These are phyloP conservation scores for Candida ascalaphidarum DNA, from an alignment of 805 yeast species.

Conservation along the genomic window DNA sequence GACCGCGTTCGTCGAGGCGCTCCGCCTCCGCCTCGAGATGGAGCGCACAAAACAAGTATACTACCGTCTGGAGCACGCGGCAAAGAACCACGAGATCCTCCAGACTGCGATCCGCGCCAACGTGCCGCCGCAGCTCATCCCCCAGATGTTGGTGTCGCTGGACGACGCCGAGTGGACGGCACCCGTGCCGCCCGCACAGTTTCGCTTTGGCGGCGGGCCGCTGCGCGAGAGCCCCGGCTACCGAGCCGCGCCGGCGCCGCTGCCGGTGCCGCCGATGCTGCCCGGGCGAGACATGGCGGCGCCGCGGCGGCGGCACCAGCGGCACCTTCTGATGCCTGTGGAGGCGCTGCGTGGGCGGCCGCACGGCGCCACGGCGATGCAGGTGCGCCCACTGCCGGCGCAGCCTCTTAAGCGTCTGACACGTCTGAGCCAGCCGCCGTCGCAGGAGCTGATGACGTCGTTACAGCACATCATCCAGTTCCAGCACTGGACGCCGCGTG, in stretches of 20 bases:
- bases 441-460: constrained; percentile 37
- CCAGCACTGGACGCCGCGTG: constrained; percentile 46
- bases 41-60: constrained; percentile 79
- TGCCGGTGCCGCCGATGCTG: constrained; percentile 47
- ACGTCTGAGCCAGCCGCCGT: constrained; percentile 20
- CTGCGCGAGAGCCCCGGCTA: constrained; percentile 38
- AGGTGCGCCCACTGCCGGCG: constrained; percentile 34
- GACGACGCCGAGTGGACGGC: neutral
- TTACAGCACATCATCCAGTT: constrained; percentile 47
- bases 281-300: too few species aligned
- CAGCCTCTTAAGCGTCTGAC: constrained; percentile 29
- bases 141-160: constrained; percentile 41
- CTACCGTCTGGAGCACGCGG: constrained; percentile 55
- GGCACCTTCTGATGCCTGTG: constrained; percentile 1
- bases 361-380: constrained; percentile 26
- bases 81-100: constrained; percentile 52
- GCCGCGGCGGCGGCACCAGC: neutral
- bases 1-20: constrained; percentile 46
- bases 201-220: constrained; percentile 26
- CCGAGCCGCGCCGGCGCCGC: constrained; percentile 70
- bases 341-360: constrained; percentile 7
- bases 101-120: constrained; percentile 52
- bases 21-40: constrained; percentile 58
- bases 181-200: constrained; percentile 26
- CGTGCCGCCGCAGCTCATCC: constrained; percentile 57